These are phyloP conservation scores for Komagataella pseudopastoris DNA, from an alignment of 805 yeast species.

Conservation along the genomic window DNA sequence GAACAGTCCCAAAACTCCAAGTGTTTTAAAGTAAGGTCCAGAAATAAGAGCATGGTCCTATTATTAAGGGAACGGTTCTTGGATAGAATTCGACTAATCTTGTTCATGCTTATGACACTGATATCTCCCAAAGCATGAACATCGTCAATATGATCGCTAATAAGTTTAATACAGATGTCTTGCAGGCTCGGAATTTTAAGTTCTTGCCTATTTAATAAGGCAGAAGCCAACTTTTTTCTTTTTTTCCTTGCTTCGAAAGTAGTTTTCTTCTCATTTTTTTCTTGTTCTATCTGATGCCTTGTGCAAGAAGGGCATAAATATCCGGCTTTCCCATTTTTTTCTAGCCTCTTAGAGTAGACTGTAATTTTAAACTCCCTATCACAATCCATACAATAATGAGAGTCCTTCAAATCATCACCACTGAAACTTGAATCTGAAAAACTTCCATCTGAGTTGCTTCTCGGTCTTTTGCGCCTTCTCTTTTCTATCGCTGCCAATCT, in stretches of 20 bases:
- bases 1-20: slow-evolving; percentile 93
- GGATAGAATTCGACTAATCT: slow-evolving; percentile 64
- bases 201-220: slow-evolving; percentile 61
- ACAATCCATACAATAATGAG: slow-evolving; percentile 43
- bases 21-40: slow-evolving; percentile 40
- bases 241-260: slow-evolving; percentile 57
- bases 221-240: slow-evolving; percentile 72
- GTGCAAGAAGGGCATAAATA: slow-evolving; percentile 57
- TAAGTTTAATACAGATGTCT: slow-evolving; percentile 61
- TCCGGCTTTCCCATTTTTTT: slow-evolving; percentile 38
- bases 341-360: slow-evolving; percentile 46
- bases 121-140: slow-evolving; percentile 82
- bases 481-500: slow-evolving; percentile 7
- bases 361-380: slow-evolving; percentile 41
- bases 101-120: slow-evolving; percentile 57
- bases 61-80: slow-evolving; percentile 72
- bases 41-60: slow-evolving; percentile 58
- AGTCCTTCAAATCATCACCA: slow-evolving; percentile 14
- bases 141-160: slow-evolving; percentile 54
- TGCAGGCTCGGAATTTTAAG: slow-evolving; percentile 60
- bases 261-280: slow-evolving; percentile 28
- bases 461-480: slow-evolving; percentile 11
- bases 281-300: slow-evolving; percentile 26
- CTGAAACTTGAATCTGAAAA: slow-evolving; percentile 10
- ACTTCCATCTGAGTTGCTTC: slow-evolving; percentile 19